Conservation (phyloP, 164 flowering plant genomes). For the Kalanchoe fedtschenkoi region DNA sequence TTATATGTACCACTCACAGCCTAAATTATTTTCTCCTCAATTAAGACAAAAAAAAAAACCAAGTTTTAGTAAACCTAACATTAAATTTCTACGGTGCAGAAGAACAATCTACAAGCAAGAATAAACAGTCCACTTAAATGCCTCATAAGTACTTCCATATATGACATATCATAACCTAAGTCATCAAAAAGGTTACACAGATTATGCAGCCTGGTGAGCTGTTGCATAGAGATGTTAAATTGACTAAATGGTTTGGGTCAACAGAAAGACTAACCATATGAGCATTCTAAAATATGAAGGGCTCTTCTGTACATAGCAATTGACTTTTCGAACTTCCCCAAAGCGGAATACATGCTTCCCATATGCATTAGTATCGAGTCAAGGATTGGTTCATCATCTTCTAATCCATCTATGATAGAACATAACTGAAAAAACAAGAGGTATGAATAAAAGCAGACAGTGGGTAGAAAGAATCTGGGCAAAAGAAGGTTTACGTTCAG, state of each 20-base stretch:
- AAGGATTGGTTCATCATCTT: slow-evolving; percentile 48
- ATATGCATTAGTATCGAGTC: slow-evolving; percentile 74
- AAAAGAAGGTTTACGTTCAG: not conserved
- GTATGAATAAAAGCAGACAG: not conserved
- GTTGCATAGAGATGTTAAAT: not conserved
- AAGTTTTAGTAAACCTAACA: not conserved
- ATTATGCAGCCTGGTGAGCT: not conserved
- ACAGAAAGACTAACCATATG: slow-evolving; percentile 43
- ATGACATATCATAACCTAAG: not conserved
- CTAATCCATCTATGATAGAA: slow-evolving; percentile 30
- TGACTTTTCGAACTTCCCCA: slow-evolving; percentile 60
- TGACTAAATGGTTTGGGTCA: not conserved
- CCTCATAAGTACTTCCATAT: not conserved
- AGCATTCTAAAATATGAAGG: slow-evolving; percentile 38
- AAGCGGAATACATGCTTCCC: slow-evolving; percentile 71
- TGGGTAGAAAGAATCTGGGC: not conserved
- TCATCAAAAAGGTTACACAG: not conserved
- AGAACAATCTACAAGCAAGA: not conserved
- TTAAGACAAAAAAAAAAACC: not conserved
- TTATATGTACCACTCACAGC: not conserved
- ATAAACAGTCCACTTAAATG: not conserved
- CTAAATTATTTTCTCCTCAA: not conserved
- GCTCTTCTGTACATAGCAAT: slow-evolving; percentile 38
- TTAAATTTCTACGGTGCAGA: not conserved
- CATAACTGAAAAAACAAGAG: slow-evolving; percentile 32